Conservation (phyloP, 2,329 filamentous ascomycete species). For the Blumeria graminis region DNA sequence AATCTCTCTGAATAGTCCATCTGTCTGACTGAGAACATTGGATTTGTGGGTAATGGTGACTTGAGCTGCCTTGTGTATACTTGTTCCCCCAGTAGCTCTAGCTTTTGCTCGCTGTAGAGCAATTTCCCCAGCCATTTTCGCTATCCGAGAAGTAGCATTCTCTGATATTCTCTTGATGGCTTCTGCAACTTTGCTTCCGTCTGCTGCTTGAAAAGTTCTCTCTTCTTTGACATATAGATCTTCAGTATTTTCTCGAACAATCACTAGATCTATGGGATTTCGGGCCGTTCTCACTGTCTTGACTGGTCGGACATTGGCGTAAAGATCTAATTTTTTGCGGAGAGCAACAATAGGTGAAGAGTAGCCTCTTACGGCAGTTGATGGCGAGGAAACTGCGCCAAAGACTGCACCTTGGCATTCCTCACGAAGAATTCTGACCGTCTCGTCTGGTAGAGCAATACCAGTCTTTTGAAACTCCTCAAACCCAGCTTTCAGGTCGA, state of each 20-base stretch:
- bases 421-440: slow-evolving; percentile 64
- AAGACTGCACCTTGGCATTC: slow-evolving; percentile 95
- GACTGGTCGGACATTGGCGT: slow-evolving; percentile 91
- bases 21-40: slow-evolving; percentile 89
- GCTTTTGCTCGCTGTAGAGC: slow-evolving; percentile 68
- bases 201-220: slow-evolving; percentile 48
- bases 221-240: slow-evolving; percentile 86
- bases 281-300: slow-evolving; percentile 48
- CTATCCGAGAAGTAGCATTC: slow-evolving; percentile 63
- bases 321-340: slow-evolving; percentile 82
- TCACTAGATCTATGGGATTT: slow-evolving; percentile 64
- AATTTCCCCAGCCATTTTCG: slow-evolving; percentile 84
- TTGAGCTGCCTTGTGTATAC: slow-evolving; percentile 43
- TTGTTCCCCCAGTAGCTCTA: slow-evolving; percentile 30
- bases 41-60: slow-evolving; percentile 98
- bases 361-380: slow-evolving; percentile 77
- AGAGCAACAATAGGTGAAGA: slow-evolving; percentile 74
- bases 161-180: slow-evolving; percentile 94
- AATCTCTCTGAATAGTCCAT: slow-evolving; percentile 77
- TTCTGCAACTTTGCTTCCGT: slow-evolving; percentile 61
- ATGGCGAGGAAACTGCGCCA: slow-evolving; percentile 82
- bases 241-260: slow-evolving; percentile 96
- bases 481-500: slow-evolving; percentile 80
- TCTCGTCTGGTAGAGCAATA: slow-evolving; percentile 68
- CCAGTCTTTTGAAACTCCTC: slow-evolving; percentile 83